Percentiles rank a stretch among this genome's conserved stretches.
These are phyloP conservation scores for Cytospora piceicola DNA, from an alignment of 2,329 filamentous ascomycete genomes.

Conservation along the genomic window DNA sequence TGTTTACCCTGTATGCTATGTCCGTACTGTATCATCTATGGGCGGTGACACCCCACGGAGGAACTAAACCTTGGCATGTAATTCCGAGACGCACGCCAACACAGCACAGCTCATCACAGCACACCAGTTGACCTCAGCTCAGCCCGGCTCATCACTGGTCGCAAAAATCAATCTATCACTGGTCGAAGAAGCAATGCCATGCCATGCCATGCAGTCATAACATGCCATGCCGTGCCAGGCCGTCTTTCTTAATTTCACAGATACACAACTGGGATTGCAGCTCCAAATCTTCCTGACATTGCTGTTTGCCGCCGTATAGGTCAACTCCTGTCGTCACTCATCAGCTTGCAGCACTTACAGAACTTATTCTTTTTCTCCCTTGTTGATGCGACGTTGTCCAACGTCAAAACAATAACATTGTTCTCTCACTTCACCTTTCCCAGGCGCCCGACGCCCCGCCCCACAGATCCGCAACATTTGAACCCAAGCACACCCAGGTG, in stretches of 20 bases:
- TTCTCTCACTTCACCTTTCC: not conserved
- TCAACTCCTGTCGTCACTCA: not conserved
- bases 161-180: not conserved
- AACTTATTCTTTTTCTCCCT: not conserved
- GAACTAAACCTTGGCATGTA: not conserved
- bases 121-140: not conserved
- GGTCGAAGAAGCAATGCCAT: not conserved
- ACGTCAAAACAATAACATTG: not conserved
- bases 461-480: slow-evolving; percentile 8
- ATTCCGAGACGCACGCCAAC: not conserved
- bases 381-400: not conserved
- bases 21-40: not conserved
- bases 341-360: not conserved
- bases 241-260: not conserved
- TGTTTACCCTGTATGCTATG: too few relatives aligned
- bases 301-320: not conserved
- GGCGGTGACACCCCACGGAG: not conserved
- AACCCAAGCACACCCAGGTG: slow-evolving; percentile 10
- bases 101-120: not conserved
- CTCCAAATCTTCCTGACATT: not conserved
- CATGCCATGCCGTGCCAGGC: too few relatives aligned
- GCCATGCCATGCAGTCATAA: not conserved
- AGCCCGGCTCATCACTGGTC: not conserved
- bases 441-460: slow-evolving; percentile 8
- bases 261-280: not conserved